A percentile compares a stretch with the other conserved stretches of the same genome.
phyloP scores from a whole-genome alignment of 495 filamentous ascomycete species.

The Xylaria acuta region DNA sequence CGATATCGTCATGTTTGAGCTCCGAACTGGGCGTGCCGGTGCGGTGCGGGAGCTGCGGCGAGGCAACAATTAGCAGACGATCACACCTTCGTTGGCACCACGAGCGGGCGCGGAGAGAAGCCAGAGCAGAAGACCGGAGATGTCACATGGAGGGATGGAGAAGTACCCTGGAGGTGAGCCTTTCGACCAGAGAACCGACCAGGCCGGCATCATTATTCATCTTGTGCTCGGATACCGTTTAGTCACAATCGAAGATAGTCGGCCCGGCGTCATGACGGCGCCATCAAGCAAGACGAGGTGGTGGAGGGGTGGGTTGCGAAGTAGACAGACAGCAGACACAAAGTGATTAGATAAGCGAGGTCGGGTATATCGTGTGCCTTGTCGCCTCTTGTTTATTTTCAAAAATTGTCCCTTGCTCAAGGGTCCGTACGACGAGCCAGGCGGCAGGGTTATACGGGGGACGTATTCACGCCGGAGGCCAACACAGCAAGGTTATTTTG shows the following conservation, averaged over 20 bases:
- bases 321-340: slow-evolving; percentile 1
- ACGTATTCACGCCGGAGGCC: neutral
- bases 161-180: slow-evolving; percentile 65
- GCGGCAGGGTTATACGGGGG: neutral
- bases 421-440: neutral
- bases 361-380: neutral
- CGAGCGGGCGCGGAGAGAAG: neutral
- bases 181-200: slow-evolving; percentile 68
- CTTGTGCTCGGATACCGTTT: slow-evolving; percentile 45
- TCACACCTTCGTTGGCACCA: neutral
- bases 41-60: slow-evolving; percentile 64
- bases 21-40: slow-evolving; percentile 64
- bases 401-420: neutral
- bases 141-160: slow-evolving; percentile 19
- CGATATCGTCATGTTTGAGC: slow-evolving; percentile 66
- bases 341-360: neutral
- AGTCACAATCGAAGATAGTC: slow-evolving; percentile 35
- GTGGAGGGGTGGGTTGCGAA: neutral
- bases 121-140: neutral
- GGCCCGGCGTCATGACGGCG: slow-evolving; percentile 44
- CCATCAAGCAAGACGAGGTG: slow-evolving; percentile 37
- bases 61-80: slow-evolving; percentile 12
- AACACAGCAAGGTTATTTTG: slow-evolving; percentile 8
- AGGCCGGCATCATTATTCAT: slow-evolving; percentile 70
- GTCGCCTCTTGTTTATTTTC: neutral